These are phyloP conservation scores for Hypholoma fasciculare DNA, from an alignment of 768 basidiomycete species.

Conservation along the genomic window DNA sequence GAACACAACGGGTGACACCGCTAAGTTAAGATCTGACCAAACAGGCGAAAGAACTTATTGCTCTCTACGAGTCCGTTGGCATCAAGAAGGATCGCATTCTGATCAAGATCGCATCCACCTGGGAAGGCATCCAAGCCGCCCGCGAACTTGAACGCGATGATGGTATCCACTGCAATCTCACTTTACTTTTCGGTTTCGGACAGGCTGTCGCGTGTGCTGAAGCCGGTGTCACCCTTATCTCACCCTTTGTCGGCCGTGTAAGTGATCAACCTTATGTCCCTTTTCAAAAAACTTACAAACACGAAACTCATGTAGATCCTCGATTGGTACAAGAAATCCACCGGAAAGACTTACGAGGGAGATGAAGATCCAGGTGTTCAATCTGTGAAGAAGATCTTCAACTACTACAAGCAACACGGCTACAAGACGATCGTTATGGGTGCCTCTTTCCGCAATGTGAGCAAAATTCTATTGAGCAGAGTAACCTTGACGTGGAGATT, in stretches of 20 bases:
- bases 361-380: constrained; percentile 95
- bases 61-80: constrained; percentile 92
- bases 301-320: constrained; percentile 64
- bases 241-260: constrained; percentile 98
- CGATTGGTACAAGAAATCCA: constrained; percentile 97
- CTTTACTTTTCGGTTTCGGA: constrained; percentile 96
- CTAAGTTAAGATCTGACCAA: constrained; percentile 11
- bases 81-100: constrained; percentile 92
- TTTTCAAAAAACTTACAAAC: constrained; percentile 3
- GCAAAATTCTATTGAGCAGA: constrained; percentile 23
- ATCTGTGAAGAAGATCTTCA: constrained; percentile 96
- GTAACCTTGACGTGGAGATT: not conserved
- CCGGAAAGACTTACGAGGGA: constrained; percentile 86
- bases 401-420: constrained; percentile 98
- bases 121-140: constrained; percentile 99
- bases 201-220: constrained; percentile 99
- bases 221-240: constrained; percentile 97
- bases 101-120: constrained; percentile 99
- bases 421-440: constrained; percentile 99
- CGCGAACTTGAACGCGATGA: constrained; percentile 92
- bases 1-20: not conserved
- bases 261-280: constrained; percentile 30
- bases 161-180: constrained; percentile 97
- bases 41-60: constrained; percentile 84
- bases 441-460: constrained; percentile 97